Percentiles rank a stretch among this genome's conserved stretches.
Evolutionary conservation across 2,329 filamentous ascomycete genomes (phyloP).

Genomic region (Sporothrix euskadiensis): DNA sequence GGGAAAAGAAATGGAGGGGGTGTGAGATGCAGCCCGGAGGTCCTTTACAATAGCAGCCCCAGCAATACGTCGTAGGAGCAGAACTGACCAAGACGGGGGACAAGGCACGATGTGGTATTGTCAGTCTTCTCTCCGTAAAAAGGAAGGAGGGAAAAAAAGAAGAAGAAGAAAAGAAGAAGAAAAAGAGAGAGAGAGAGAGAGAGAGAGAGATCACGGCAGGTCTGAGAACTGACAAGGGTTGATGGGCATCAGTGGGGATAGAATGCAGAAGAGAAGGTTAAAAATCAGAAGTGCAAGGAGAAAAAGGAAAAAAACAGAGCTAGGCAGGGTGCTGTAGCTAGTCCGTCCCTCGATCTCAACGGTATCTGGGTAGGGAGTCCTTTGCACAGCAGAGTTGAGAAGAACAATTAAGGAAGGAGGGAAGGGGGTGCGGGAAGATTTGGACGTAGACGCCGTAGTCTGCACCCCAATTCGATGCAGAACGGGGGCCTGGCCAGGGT

Average conservation of each 20-base stretch:
- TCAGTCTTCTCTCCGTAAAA: background rate
- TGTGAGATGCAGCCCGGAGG: constrained; percentile 12
- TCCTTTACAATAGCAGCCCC: constrained; percentile 19
- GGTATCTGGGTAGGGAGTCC: background rate
- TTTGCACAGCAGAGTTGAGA: background rate
- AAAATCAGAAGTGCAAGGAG: background rate
- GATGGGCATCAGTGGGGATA: constrained; percentile 12
- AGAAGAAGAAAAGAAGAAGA: background rate
- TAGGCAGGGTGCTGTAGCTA: constrained; percentile 6
- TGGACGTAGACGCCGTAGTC: background rate
- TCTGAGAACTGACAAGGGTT: background rate
- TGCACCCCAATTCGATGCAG: background rate
- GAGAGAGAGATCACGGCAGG: background rate
- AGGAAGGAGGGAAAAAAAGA: background rate
- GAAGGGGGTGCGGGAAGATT: background rate
- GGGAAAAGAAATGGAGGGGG: constrained; percentile 1
- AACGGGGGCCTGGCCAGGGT: background rate
- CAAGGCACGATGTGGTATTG: background rate
- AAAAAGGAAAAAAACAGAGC: background rate
- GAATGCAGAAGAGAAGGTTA: constrained; percentile 5
- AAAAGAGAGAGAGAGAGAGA: background rate
- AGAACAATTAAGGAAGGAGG: background rate
- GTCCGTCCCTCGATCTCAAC: background rate
- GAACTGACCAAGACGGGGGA: background rate
- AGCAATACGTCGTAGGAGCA: background rate